Percentiles rank a stretch among this genome's conserved stretches.
phyloP scores from a whole-genome alignment of 768 basidiomycete genomes.

The Mycena kentingensis region DNA sequence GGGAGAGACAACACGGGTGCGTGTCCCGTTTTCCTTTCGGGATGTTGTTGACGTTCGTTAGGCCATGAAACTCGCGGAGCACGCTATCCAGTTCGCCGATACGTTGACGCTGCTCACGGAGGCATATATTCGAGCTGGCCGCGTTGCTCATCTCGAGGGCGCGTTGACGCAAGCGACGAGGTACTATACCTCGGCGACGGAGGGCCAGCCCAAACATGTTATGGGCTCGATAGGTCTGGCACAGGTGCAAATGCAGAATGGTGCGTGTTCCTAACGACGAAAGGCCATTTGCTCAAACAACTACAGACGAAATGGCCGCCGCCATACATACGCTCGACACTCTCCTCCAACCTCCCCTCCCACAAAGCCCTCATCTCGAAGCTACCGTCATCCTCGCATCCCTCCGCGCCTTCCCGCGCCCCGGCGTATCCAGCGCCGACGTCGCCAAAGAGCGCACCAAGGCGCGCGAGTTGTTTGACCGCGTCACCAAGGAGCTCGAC shows the following conservation, averaged over 20 bases:
- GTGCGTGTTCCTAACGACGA: conserved; percentile 39
- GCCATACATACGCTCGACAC: conserved; percentile 86
- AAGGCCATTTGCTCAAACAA: not conserved
- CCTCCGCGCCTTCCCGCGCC: conserved; percentile 79
- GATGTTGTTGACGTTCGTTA: conserved; percentile 29
- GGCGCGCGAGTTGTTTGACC: conserved; percentile 83
- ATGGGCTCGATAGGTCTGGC: conserved; percentile 84
- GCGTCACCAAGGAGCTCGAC: conserved; percentile 66
- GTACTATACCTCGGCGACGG: conserved; percentile 66
- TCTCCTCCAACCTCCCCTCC: conserved; percentile 65
- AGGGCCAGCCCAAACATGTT: conserved; percentile 73
- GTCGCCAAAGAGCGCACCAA: conserved; percentile 66
- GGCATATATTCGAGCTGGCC: conserved; percentile 81
- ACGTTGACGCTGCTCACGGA: conserved; percentile 83
- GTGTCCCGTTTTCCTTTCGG: conserved; percentile 19
- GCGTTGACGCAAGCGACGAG: conserved; percentile 62
- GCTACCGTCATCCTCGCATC: conserved; percentile 89
- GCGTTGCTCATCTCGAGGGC: conserved; percentile 77
- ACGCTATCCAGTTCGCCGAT: conserved; percentile 92
- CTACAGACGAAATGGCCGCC: conserved; percentile 74
- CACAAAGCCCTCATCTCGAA: conserved; percentile 66
- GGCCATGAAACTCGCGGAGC: conserved; percentile 92
- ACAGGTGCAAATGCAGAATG: conserved; percentile 82
- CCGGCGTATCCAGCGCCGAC: conserved; percentile 76
- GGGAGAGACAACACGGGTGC: conserved; percentile 61